A percentile compares a stretch with the other conserved stretches of the same genome.
Conservation (phyloP, 2,329 filamentous ascomycete species). For the Mollisia scopiformis region DNA sequence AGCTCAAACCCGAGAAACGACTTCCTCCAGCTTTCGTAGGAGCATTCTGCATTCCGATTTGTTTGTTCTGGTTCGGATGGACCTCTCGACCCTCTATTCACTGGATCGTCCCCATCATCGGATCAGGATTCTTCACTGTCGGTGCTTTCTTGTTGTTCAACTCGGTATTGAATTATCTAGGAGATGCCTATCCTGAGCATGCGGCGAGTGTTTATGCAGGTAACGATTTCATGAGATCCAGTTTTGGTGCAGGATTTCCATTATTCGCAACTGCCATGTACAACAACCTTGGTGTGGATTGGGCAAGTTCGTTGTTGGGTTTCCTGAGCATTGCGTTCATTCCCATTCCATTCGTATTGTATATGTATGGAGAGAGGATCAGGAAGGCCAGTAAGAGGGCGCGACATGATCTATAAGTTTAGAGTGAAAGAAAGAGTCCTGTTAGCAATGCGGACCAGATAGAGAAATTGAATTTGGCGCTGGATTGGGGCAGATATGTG, state of each 20-base stretch:
- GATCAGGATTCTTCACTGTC: slow-evolving; percentile 44
- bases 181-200: slow-evolving; percentile 41
- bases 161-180: slow-evolving; percentile 46
- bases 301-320: slow-evolving; percentile 38
- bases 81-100: slow-evolving; percentile 52
- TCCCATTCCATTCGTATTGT: slow-evolving; percentile 32
- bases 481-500: too few relatives aligned
- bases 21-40: slow-evolving; percentile 57
- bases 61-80: slow-evolving; percentile 60
- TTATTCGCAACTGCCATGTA: neutral
- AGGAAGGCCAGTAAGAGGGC: slow-evolving; percentile 27
- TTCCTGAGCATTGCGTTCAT: slow-evolving; percentile 37
- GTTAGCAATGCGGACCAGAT: too few relatives aligned
- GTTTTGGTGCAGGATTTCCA: too few relatives aligned
- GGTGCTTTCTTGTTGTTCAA: slow-evolving; percentile 51
- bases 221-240: slow-evolving; percentile 19
- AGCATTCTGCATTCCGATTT: slow-evolving; percentile 55
- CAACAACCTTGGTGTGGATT: slow-evolving; percentile 34
- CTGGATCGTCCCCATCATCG: slow-evolving; percentile 60
- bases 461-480: too few relatives aligned
- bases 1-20: slow-evolving; percentile 53
- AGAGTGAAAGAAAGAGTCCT: too few relatives aligned
- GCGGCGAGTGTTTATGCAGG: slow-evolving; percentile 32
- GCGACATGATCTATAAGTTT: slow-evolving; percentile 26
- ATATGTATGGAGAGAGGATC: slow-evolving; percentile 29